Evolutionary conservation across 2,329 filamentous ascomycete species (phyloP).

Genomic region (Alternaria hordeiaustralica): DNA sequence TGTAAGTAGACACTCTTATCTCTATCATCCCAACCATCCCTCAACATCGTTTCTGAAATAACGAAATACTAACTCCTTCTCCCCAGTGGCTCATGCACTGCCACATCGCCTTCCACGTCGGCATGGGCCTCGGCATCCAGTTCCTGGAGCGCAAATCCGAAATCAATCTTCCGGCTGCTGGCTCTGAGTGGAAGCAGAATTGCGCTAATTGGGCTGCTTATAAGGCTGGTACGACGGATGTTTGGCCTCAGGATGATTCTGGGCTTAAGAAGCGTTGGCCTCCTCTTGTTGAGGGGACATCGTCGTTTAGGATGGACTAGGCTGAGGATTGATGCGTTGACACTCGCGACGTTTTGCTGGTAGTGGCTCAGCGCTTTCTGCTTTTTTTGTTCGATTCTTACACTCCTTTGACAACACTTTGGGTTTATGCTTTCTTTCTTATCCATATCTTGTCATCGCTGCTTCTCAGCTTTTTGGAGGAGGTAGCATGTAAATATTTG

Average conservation of each 20-base stretch:
- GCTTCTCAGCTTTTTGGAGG: not conserved
- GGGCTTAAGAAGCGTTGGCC: constrained; percentile 46
- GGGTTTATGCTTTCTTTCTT: not conserved
- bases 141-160: constrained; percentile 32
- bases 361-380: not conserved
- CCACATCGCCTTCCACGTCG: constrained; percentile 40
- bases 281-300: constrained; percentile 12
- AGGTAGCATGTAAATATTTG: not conserved
- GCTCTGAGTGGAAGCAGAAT: constrained; percentile 36
- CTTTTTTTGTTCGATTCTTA: constrained; percentile 10
- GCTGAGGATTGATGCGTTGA: not conserved
- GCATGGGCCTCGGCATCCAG: constrained; percentile 35
- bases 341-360: too few relatives aligned
- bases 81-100: constrained; percentile 37
- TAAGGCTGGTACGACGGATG: constrained; percentile 18
- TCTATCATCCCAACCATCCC: not conserved
- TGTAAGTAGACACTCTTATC: not conserved
- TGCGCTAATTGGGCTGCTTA: constrained; percentile 34
- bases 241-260: constrained; percentile 50
- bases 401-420: constrained; percentile 5
- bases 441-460: not conserved
- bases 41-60: not conserved
- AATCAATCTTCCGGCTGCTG: constrained; percentile 25
- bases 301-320: constrained; percentile 3
- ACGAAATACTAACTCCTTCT: not conserved